These are phyloP conservation scores for Pezicula rhizophila DNA, from an alignment of 2,329 filamentous ascomycete genomes.

Conservation along the genomic window DNA sequence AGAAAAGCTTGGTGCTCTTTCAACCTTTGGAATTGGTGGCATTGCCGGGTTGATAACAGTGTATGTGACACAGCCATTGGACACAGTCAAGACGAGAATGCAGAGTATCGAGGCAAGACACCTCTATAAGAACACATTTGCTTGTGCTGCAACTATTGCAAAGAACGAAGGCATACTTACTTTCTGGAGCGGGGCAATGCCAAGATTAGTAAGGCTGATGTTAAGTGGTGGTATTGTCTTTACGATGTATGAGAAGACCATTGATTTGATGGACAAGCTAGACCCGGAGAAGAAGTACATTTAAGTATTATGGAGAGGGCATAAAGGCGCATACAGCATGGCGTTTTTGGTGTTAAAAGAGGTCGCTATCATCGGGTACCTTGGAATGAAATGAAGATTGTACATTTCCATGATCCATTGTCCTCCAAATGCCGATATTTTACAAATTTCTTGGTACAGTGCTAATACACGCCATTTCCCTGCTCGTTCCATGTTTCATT, in stretches of 20 bases:
- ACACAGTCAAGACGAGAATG: conserved; percentile 97
- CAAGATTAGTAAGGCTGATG: conserved; percentile 75
- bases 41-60: conserved; percentile 89
- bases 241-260: conserved; percentile 96
- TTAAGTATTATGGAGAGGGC: conserved; percentile 31
- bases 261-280: conserved; percentile 72
- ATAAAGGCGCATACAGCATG: conserved; percentile 7
- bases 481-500: conserved; percentile 27
- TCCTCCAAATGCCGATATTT: conserved; percentile 4
- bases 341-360: conserved; percentile 13
- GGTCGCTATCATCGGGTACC: background rate
- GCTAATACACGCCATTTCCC: background rate
- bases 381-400: background rate
- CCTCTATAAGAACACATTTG: conserved; percentile 81
- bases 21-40: conserved; percentile 87
- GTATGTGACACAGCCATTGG: conserved; percentile 67
- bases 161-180: conserved; percentile 84
- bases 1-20: conserved; percentile 82
- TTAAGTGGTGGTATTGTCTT: conserved; percentile 96
- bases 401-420: background rate
- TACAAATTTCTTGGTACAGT: conserved; percentile 3
- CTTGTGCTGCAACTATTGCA: conserved; percentile 77
- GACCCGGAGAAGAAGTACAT: conserved; percentile 85
- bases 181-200: conserved; percentile 90
- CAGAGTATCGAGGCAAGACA: conserved; percentile 83